phyloP scores from a whole-genome alignment of 225 moss, liverwort and hornwort species.

The Pseudisothecium myosuroides region DNA sequence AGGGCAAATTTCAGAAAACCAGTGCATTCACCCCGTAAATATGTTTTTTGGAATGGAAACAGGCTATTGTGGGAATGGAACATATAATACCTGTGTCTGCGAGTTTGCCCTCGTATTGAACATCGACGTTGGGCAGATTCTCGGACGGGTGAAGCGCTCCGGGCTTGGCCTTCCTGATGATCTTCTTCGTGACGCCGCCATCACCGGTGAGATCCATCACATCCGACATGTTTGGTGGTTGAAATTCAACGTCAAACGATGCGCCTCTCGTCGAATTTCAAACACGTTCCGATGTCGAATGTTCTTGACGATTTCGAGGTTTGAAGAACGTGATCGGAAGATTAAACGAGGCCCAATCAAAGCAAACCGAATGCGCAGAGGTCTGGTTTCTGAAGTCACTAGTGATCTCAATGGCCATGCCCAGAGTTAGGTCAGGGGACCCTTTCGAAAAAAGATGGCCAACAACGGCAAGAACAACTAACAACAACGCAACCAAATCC shows the following conservation, averaged over 20 bases:
- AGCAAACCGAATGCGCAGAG: constrained; percentile 1
- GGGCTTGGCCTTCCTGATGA: constrained; percentile 55
- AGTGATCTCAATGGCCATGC: constrained; percentile 48
- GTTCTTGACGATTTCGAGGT: constrained; percentile 6
- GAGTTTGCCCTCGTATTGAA: constrained; percentile 82
- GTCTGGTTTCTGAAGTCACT: constrained; percentile 24
- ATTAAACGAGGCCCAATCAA: constrained; percentile 15
- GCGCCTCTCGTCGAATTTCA: neutral
- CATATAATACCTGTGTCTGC: constrained; percentile 34
- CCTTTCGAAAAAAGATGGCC: neutral
- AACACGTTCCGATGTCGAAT: neutral
- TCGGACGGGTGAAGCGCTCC: constrained; percentile 72
- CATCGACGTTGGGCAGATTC: constrained; percentile 76
- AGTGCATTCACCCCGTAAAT: neutral
- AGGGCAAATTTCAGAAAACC: neutral
- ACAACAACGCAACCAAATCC: neutral
- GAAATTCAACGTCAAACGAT: neutral
- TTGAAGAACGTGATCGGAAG: constrained; percentile 5
- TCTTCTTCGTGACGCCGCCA: constrained; percentile 70
- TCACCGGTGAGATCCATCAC: constrained; percentile 69
- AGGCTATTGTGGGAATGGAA: neutral
- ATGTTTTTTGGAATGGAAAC: neutral
- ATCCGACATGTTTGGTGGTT: constrained; percentile 22
- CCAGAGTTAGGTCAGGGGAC: constrained; percentile 27
- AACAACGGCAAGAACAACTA: neutral